These are phyloP conservation scores for Balakata baccata DNA, from an alignment of 345 rosid genomes.

Conservation along the genomic window DNA sequence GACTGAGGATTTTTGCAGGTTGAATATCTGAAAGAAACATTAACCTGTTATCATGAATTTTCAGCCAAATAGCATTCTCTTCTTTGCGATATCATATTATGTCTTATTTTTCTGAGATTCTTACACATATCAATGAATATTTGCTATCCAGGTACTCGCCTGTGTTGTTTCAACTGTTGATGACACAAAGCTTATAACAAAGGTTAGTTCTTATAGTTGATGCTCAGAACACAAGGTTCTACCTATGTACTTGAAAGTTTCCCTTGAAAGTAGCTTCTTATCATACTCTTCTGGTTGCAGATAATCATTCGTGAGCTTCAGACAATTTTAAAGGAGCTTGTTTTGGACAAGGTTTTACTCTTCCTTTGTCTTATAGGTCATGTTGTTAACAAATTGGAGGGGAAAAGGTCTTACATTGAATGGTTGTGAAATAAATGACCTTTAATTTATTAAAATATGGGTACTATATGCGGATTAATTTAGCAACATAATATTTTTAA, in stretches of 20 bases:
- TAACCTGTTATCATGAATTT: neutral
- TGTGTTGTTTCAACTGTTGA: conserved; percentile 68
- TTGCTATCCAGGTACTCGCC: conserved; percentile 60
- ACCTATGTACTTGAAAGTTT: conserved; percentile 9
- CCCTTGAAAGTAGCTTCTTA: conserved; percentile 20
- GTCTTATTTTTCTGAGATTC: conserved; percentile 2
- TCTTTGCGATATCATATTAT: neutral
- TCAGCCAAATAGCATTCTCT: neutral
- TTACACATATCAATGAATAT: conserved; percentile 13
- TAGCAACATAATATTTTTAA: neutral
- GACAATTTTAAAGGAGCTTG: conserved; percentile 54
- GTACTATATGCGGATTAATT: neutral
- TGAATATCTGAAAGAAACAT: neutral
- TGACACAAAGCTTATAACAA: conserved; percentile 85
- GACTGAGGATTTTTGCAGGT: neutral
- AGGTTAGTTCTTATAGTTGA: conserved; percentile 44
- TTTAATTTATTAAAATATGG: neutral
- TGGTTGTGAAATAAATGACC: neutral
- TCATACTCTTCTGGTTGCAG: conserved; percentile 42
- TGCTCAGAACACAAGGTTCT: conserved; percentile 1
- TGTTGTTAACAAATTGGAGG: neutral
- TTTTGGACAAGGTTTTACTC: conserved; percentile 66
- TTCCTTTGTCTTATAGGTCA: conserved; percentile 7
- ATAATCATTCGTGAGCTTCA: conserved; percentile 71
- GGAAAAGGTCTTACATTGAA: neutral